Percentiles rank a stretch among this genome's conserved stretches.
These are phyloP conservation scores for Apocynum venetum DNA, from an alignment of 257 asterid species.

Conservation along the genomic window DNA sequence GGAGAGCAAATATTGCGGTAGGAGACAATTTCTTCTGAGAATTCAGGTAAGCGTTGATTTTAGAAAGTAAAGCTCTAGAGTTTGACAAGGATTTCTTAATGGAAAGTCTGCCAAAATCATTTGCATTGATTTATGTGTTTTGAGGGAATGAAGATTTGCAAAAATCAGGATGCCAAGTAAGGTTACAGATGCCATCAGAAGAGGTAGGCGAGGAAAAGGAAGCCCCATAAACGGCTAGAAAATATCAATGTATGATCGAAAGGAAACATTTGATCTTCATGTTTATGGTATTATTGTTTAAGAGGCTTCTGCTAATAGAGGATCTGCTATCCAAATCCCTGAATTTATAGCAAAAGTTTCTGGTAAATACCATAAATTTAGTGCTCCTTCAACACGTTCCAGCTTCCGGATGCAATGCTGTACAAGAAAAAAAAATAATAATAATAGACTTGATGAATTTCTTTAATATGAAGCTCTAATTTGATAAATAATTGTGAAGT, in stretches of 20 bases:
- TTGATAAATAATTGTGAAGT: background rate
- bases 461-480: background rate
- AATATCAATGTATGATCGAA: background rate
- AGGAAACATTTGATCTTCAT: background rate
- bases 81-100: constrained; percentile 19
- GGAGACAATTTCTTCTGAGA: background rate
- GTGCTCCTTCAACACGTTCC: background rate
- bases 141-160: constrained; percentile 19
- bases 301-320: background rate
- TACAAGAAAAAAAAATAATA: background rate
- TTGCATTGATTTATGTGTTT: constrained; percentile 20
- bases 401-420: background rate
- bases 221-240: constrained; percentile 2
- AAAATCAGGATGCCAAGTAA: constrained; percentile 22
- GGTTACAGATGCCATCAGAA: constrained; percentile 23
- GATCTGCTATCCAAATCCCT: background rate
- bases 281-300: background rate
- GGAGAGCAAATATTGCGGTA: constrained; percentile 20
- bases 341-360: background rate
- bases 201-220: constrained; percentile 3
- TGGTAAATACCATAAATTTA: background rate
- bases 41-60: constrained; percentile 7
- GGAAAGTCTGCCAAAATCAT: constrained; percentile 22
- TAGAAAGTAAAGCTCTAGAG: constrained; percentile 8
- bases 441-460: background rate